phyloP scores from a whole-genome alignment of 495 filamentous ascomycete species.

The Podospora comata region DNA sequence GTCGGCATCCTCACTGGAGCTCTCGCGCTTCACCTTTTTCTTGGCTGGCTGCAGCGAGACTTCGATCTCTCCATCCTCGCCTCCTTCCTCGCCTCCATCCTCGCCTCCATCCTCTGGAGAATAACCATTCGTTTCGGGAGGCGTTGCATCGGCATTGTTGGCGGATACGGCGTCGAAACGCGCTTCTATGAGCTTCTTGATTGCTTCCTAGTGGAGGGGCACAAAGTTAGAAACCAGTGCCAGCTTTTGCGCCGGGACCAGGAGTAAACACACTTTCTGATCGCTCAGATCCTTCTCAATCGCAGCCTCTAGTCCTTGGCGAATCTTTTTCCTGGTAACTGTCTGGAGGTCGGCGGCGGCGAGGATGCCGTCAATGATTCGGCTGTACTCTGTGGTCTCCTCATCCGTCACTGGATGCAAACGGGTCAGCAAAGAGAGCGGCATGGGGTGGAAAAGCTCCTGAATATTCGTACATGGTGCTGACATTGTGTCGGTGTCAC shows the following conservation, averaged over 20 bases:
- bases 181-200: slow-evolving; percentile 80
- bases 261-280: slow-evolving; percentile 65
- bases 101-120: slow-evolving; percentile 34
- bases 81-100: slow-evolving; percentile 34
- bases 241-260: slow-evolving; percentile 1
- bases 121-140: slow-evolving; percentile 37
- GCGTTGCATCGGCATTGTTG: slow-evolving; percentile 36
- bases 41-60: slow-evolving; percentile 50
- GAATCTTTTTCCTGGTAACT: slow-evolving; percentile 88
- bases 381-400: slow-evolving; percentile 64
- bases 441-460: neutral
- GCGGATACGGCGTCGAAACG: slow-evolving; percentile 81
- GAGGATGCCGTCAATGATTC: slow-evolving; percentile 90
- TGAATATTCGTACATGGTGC: slow-evolving; percentile 26
- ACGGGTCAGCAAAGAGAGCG: neutral
- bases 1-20: slow-evolving; percentile 64
- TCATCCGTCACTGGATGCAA: slow-evolving; percentile 59
- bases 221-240: slow-evolving; percentile 4
- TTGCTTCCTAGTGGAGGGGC: slow-evolving; percentile 55
- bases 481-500: slow-evolving; percentile 28
- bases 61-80: slow-evolving; percentile 45
- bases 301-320: slow-evolving; percentile 73
- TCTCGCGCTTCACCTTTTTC: slow-evolving; percentile 58
- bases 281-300: slow-evolving; percentile 73
- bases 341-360: slow-evolving; percentile 78